phyloP scores from a whole-genome alignment of 2,329 filamentous ascomycete genomes.

The Scytalidium sp. region DNA sequence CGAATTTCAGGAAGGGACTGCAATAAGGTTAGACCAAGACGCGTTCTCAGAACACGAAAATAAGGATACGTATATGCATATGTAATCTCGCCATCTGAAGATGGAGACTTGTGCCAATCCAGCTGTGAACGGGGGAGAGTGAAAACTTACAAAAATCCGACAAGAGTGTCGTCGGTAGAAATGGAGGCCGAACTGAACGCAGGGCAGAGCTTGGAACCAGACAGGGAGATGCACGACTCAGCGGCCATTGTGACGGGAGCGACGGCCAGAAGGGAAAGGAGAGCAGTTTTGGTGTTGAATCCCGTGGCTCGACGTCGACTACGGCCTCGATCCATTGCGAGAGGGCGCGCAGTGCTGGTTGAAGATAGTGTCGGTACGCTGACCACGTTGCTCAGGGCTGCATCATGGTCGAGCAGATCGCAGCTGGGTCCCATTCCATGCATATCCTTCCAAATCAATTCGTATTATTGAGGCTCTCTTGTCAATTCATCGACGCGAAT shows the following conservation, averaged over 20 bases:
- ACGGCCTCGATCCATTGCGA: conserved; percentile 4
- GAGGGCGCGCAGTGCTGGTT: not conserved
- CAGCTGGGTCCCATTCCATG: not conserved
- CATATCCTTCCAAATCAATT: not conserved
- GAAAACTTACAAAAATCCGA: conserved; percentile 60
- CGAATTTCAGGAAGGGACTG: conserved; percentile 82
- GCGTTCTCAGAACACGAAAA: too few relatives aligned
- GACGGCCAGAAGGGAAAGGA: conserved; percentile 26
- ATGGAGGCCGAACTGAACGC: conserved; percentile 72
- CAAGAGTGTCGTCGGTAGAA: conserved; percentile 57
- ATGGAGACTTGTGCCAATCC: conserved; percentile 12
- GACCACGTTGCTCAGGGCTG: not conserved
- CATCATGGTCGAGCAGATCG: not conserved
- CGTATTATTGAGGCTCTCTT: not conserved
- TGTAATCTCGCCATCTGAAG: too few relatives aligned
- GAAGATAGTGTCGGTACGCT: not conserved
- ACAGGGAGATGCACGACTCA: conserved; percentile 58
- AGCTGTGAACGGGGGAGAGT: conserved; percentile 8
- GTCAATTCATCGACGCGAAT: not conserved
- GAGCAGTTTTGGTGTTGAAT: conserved; percentile 18
- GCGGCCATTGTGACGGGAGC: conserved; percentile 26
- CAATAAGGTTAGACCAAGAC: too few relatives aligned
- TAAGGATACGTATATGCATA: too few relatives aligned
- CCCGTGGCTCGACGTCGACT: conserved; percentile 16
- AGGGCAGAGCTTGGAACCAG: conserved; percentile 66